Conservation (phyloP, 768 basidiomycete genomes). For the Ephemerocybe angulata region DNA sequence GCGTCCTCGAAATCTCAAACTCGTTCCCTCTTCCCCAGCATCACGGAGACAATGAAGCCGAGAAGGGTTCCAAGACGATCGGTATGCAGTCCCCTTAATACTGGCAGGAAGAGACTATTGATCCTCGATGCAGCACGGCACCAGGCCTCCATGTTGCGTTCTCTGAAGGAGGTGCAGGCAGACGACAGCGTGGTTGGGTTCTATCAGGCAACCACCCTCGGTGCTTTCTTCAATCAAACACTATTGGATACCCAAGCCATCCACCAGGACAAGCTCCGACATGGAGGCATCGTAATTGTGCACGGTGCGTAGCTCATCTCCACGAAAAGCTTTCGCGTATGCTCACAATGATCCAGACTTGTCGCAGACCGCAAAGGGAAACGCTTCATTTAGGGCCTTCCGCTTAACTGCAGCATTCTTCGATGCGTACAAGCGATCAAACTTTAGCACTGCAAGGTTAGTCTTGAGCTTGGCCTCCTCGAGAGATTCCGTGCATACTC, state of each 20-base stretch:
- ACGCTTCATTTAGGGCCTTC: constrained; percentile 87
- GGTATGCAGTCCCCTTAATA: constrained; percentile 44
- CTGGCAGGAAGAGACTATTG: constrained; percentile 11
- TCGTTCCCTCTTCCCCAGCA: constrained; percentile 81
- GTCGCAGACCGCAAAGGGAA: constrained; percentile 75
- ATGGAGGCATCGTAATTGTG: constrained; percentile 81
- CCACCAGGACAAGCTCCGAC: constrained; percentile 80
- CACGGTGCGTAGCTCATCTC: constrained; percentile 54
- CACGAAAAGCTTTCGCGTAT: constrained; percentile 7
- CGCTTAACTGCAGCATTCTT: constrained; percentile 75
- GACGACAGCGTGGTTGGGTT: constrained; percentile 93
- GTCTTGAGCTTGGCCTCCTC: constrained; percentile 15
- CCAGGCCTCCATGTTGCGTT: constrained; percentile 79
- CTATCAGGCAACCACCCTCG: constrained; percentile 85
- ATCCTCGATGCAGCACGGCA: constrained; percentile 57
- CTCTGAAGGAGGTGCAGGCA: constrained; percentile 85
- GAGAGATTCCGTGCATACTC: not conserved
- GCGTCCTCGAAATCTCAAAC: constrained; percentile 86
- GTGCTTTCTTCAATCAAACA: constrained; percentile 80
- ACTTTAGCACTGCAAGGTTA: constrained; percentile 84
- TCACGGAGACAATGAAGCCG: constrained; percentile 71
- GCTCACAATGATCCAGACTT: constrained; percentile 48
- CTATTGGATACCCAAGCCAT: constrained; percentile 80
- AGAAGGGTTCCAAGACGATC: constrained; percentile 71
- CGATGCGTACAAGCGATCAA: constrained; percentile 76